phyloP scores from a whole-genome alignment of 1,284 basidiomycete genomes.

The Singerocomus rubriflavus region DNA sequence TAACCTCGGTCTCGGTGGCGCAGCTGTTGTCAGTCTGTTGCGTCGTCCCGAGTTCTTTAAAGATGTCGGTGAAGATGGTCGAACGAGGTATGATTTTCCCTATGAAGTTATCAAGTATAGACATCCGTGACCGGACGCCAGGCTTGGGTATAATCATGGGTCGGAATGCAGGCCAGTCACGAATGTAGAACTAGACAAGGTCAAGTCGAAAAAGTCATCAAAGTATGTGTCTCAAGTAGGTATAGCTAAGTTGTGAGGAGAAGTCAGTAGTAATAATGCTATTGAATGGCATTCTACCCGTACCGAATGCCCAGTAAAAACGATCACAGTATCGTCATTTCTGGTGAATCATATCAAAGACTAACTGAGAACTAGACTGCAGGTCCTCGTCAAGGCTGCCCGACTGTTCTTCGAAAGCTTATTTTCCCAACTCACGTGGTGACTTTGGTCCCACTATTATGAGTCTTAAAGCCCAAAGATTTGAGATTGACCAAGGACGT shows the following conservation, averaged over 20 bases:
- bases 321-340: no score
- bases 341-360: no score
- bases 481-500: no score
- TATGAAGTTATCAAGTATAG: background rate
- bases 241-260: conserved; percentile 34
- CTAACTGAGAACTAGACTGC: no score
- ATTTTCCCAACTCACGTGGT: no score
- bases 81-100: conserved; percentile 46
- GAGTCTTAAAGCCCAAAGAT: no score
- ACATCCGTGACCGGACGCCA: conserved; percentile 23
- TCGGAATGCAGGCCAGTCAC: conserved; percentile 61
- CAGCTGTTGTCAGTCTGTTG: conserved; percentile 66
- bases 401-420: no score
- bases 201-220: conserved; percentile 62
- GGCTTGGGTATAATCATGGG: conserved; percentile 78
- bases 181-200: conserved; percentile 62
- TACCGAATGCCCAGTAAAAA: no score
- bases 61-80: conserved; percentile 57
- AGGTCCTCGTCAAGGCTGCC: no score
- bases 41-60: conserved; percentile 71
- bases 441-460: no score
- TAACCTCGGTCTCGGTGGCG: conserved; percentile 78
- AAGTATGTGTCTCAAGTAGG: conserved; percentile 25
- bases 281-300: background rate
- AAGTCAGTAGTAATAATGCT: no score